Percentiles rank a stretch among this genome's conserved stretches.
Evolutionary conservation across 495 filamentous ascomycete genomes (phyloP).

Genomic region (Talaromyces ruber): DNA sequence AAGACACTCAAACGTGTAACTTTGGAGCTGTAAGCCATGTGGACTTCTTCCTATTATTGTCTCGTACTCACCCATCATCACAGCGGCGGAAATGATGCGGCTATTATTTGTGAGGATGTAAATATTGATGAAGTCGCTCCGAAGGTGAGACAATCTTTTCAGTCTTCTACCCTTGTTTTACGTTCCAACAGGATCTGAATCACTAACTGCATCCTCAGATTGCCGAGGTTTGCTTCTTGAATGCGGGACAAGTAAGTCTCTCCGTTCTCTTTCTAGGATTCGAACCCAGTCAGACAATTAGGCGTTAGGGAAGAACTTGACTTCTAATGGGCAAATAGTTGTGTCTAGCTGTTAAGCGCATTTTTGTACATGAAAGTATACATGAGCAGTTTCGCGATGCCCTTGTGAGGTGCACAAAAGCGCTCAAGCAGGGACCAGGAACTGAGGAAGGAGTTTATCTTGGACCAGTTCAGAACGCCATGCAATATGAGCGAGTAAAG

Average conservation of each 20-base stretch:
- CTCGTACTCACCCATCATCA: no score
- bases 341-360: conserved; percentile 39
- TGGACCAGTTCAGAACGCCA: conserved; percentile 51
- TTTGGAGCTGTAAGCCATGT: conserved; percentile 29
- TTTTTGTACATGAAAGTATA: conserved; percentile 62
- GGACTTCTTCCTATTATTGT: no score
- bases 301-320: no score
- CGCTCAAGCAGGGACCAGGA: conserved; percentile 37
- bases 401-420: conserved; percentile 47
- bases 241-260: conserved; percentile 45
- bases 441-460: conserved; percentile 31
- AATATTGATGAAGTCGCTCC: conserved; percentile 53
- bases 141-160: no score
- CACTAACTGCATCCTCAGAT: conserved; percentile 21
- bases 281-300: no score
- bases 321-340: no score
- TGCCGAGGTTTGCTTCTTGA: conserved; percentile 44
- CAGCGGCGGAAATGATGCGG: conserved; percentile 52
- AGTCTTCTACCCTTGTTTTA: no score
- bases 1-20: conserved; percentile 55
- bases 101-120: conserved; percentile 57
- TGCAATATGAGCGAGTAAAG: conserved; percentile 49
- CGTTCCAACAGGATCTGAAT: no score
- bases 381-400: conserved; percentile 52
- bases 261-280: conserved; percentile 11